A percentile compares a stretch with the other conserved stretches of the same genome.
These are phyloP conservation scores for Hygrophoropsis aurantiaca DNA, from an alignment of 768 basidiomycete genomes.

Conservation along the genomic window DNA sequence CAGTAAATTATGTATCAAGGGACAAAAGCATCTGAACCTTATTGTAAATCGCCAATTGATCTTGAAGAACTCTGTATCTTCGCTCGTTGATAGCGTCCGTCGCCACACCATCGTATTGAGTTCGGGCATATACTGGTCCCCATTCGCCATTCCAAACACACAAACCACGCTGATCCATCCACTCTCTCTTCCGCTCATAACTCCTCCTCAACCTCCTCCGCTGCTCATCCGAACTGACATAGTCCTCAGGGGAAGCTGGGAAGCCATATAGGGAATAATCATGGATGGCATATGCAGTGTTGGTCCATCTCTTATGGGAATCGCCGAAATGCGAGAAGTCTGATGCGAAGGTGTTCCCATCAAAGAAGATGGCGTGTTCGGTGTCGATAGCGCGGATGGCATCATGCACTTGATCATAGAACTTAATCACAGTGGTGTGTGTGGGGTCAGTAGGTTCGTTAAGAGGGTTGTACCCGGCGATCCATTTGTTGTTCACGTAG, in stretches of 20 bases:
- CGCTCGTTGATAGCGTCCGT: constrained; percentile 66
- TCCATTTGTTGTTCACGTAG: constrained; percentile 78
- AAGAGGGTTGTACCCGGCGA: constrained; percentile 83
- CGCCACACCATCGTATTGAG: constrained; percentile 53
- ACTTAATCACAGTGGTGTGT: constrained; percentile 60
- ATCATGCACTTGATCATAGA: constrained; percentile 66
- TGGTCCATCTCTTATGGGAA: constrained; percentile 59
- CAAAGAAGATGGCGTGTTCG: constrained; percentile 75
- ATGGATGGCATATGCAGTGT: constrained; percentile 77
- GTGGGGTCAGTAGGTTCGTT: constrained; percentile 78
- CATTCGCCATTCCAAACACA: constrained; percentile 84
- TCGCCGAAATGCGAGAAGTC: constrained; percentile 76
- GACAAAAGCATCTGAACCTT: constrained; percentile 33
- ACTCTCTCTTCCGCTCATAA: constrained; percentile 73
- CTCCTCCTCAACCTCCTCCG: constrained; percentile 48
- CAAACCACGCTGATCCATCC: constrained; percentile 67
- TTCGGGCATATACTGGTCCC: constrained; percentile 78
- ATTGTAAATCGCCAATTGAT: constrained; percentile 74
- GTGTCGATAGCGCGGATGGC: constrained; percentile 73
- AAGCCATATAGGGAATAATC: constrained; percentile 58
- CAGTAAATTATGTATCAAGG: not conserved
- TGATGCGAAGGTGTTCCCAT: constrained; percentile 81
- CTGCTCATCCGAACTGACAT: constrained; percentile 54
- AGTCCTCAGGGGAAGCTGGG: constrained; percentile 55
- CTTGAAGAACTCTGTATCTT: constrained; percentile 65